Conservation (phyloP, 441 rosid genomes). For the Hura crepitans region DNA sequence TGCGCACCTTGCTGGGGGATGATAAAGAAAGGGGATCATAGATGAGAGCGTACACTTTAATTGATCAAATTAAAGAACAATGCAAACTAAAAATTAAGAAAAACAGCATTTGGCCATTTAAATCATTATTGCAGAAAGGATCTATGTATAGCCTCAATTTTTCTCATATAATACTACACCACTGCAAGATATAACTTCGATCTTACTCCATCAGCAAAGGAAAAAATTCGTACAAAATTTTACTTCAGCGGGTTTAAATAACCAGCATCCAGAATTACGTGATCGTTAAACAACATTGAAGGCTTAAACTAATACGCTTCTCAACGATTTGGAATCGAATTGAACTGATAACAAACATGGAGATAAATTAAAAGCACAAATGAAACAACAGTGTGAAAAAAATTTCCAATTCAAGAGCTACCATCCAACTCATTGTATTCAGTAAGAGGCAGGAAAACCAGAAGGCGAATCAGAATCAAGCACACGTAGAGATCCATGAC, state of each 20-base stretch:
- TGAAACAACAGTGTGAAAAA: neutral
- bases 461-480: neutral
- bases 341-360: too few relatives aligned
- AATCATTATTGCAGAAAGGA: neutral
- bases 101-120: neutral
- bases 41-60: neutral
- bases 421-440: neutral
- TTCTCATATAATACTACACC: neutral
- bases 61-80: neutral
- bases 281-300: too few relatives aligned
- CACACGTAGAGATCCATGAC: neutral
- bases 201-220: too few relatives aligned
- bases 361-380: neutral
- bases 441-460: neutral
- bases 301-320: too few relatives aligned
- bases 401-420: neutral
- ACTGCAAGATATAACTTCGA: too few relatives aligned
- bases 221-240: neutral
- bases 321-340: too few relatives aligned
- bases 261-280: neutral
- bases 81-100: neutral
- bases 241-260: neutral
- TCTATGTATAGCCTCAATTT: neutral
- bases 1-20: neutral
- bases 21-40: neutral